phyloP scores from a whole-genome alignment of 2,329 filamentous ascomycete species.

The Monilinia laxa region DNA sequence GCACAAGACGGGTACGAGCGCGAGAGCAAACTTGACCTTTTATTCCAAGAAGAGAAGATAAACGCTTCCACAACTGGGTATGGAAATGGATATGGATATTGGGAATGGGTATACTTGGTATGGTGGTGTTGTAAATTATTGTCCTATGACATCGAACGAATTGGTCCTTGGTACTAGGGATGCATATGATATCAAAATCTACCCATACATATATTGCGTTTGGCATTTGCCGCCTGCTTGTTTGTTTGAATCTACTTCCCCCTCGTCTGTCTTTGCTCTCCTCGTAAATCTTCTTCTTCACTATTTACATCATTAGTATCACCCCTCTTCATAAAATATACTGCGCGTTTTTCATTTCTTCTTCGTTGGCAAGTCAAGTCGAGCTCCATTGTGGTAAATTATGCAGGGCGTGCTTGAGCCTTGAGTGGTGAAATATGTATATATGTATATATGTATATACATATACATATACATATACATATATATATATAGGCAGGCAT shows the following conservation, averaged over 20 bases:
- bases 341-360: neutral
- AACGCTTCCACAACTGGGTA: neutral
- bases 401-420: too few species aligned
- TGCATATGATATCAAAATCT: conserved; percentile 13
- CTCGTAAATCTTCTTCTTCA: neutral
- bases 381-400: too few species aligned
- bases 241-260: neutral
- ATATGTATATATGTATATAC: neutral
- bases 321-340: neutral
- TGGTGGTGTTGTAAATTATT: conserved; percentile 17
- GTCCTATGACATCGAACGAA: conserved; percentile 22
- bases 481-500: too few species aligned
- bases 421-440: neutral
- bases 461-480: neutral
- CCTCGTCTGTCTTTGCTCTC: neutral
- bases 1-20: conserved; percentile 78
- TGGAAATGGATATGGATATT: neutral
- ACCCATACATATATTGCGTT: neutral
- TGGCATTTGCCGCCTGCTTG: neutral
- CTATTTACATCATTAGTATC: neutral
- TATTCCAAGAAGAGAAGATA: conserved; percentile 31
- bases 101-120: conserved; percentile 1
- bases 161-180: neutral
- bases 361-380: neutral
- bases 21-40: conserved; percentile 68